Base-by-base conservation (phyloP, 2,329 filamentous ascomycete genomes). In the Thyridium curvatum region DNA sequence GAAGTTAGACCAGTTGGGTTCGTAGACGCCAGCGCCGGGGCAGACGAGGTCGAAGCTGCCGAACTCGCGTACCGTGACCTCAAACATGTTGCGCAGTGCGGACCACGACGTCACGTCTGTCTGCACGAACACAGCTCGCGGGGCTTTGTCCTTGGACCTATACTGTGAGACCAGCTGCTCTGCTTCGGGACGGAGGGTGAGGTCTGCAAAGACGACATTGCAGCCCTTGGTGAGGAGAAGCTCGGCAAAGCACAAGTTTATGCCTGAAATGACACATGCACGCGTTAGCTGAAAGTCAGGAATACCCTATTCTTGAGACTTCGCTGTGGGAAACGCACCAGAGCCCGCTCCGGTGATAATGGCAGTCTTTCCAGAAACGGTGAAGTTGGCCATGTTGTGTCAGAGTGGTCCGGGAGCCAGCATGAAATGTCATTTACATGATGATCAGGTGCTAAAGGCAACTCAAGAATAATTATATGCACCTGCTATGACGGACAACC, bases 11-110 rank as follows among this genome's bases (percentile, higher is more conserved):
- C 56, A 66, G 6, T 52, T 45, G 46, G 68, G 69, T 42, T 71
- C 69, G 36, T 65, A 72, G 4, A 72, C 53, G 18, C 68, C 68
- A 0, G 68, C 68, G 1, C 67, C 66, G 0, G 68, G 65, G 30
- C 65, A 69, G 4, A 71, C 51, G 17, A 72, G 58, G 34, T 66
- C 63, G 41, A 65, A 55, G 3, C 46, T 49, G 0, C 60, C 61
- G 36, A 70, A 69, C 18, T 62, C 54, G 2, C 42, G 16, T 1
- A 59, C 31, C 0, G 65, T 50, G 4, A 46, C 44, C 4, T 55
- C 46, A 38, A 69, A 66, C 46, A 65, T 57, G 13, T 42, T 42
- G 1, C 52, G 35, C 0, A 71, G 46, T 4, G 60, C 56, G 1
- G 52, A 43, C 68, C 67, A 71, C 0, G 56, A 59, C 0, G 63